Base-by-base conservation (phyloP, 1,284 basidiomycete species). In the Apiotrichum gracile region DNA sequence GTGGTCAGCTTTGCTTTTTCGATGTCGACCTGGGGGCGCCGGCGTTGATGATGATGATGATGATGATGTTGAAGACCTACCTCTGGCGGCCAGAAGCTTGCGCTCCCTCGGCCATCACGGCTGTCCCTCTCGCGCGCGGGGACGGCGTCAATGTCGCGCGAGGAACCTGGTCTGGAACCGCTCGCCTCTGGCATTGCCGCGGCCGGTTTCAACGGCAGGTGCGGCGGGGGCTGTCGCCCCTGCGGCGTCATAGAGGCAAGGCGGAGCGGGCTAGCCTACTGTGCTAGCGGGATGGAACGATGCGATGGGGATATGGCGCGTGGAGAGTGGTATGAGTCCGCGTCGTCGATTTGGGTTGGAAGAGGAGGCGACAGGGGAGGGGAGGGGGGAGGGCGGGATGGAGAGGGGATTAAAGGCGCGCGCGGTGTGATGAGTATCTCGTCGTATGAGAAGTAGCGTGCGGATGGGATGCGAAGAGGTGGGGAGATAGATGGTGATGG, bases 161-260 rank as follows among this genome's bases (percentile, higher is more conserved):
- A 53, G n/a, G 57, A 52, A 46, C 46, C 27, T 17, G 31, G 33
- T 17, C 52, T 43, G 27, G 52, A 38, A n/a, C 47, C 47, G 47
- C 45, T 49, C 14, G 40, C 49, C 37, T 47, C 51, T 31, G 51
- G 52, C 39, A 55, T 39, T 31, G 54, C 57, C 42, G 51, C 57
- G 17, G 54, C 51, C n/a, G 57, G 57, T 37, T 59, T 59, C 16
- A 55, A 47, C 24, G 57, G 57, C 19, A 59, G 38, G 31, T 55
- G 54, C 48, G 57, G 54, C 54, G 57, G 57, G 29, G 57, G 57
- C 57, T 55, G 57, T 47, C 57, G 57, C 53, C 57, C 57, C 46
- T 52, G 57, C 41, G 57, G 57, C 54, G 49, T 59, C 57, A 59
- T 59, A 45, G n/a, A 19, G 35, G 45, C 44, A 33, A n/a, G 49